Evolutionary conservation across 768 basidiomycete genomes (phyloP), one percentile per base, ranked within the genome.

Genomic region (Holtermannia corniformis): DNA sequence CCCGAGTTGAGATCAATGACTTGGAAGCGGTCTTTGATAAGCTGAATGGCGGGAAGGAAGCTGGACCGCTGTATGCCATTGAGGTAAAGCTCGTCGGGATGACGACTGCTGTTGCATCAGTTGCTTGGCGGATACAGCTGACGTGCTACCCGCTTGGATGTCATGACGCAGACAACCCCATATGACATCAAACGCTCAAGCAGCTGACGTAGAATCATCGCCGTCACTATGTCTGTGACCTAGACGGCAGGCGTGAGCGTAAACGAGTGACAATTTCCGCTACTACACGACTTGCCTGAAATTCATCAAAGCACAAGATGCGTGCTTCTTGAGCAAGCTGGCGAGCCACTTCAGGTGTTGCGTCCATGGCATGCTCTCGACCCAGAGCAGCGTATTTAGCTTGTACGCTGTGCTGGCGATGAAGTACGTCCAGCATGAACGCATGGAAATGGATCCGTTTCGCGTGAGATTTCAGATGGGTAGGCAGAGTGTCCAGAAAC

Each of bases 341-440:
- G 56, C 86, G 75, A 5, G 91, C 90, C 10, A 93, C 88, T 20
- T 88, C 87, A 22, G 82, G 75, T 64, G 95, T 86, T 24, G 87
- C 84, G 68, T 96, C 90, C 16, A 86, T 84, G 43, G 60, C 58
- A 20, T 82, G 80, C 14, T 78, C 69, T 57, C 76, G 74, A 1
- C 86, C 85, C 75, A 83, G 41, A 22, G 46, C 45, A 47, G 46
- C 47, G 48, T 63, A 68, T 28, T 45, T 32, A 22, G 43, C 41
- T 44, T 46, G 48, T 5, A 68, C 63, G 42, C 55, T 51, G 49
- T 68, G 66, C 26, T 68, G 66, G 16, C 90, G 83, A 67, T 93
- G 95, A 71, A 96, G 88, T 20, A 96, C 91, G 67, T 99, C 95
- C 57, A 96, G 83, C 95, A 99, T 97, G 77, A 99, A 97, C 1